phyloP scores from a whole-genome alignment of 2,329 filamentous ascomycete genomes.

The Diaporthe citrichinensis region DNA sequence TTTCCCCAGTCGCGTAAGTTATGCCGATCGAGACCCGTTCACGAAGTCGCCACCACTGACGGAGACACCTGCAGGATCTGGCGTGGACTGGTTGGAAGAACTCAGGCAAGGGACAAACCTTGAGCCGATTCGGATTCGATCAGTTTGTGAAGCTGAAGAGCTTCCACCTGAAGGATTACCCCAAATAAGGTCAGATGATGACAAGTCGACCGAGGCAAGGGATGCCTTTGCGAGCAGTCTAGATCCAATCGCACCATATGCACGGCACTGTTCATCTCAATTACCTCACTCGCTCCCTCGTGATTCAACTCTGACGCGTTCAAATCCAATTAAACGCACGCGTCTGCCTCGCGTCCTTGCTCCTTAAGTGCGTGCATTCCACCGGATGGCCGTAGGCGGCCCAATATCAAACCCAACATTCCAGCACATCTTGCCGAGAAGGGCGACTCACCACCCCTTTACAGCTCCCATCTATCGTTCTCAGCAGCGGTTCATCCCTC shows the following conservation, averaged over 20 bases:
- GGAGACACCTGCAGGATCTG: slow-evolving; percentile 73
- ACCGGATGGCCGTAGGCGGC: slow-evolving; percentile 1
- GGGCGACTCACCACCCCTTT: slow-evolving; percentile 32
- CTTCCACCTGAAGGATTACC: slow-evolving; percentile 90
- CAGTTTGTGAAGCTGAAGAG: slow-evolving; percentile 98
- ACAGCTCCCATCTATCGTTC: slow-evolving; percentile 27
- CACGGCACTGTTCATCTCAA: slow-evolving; percentile 28
- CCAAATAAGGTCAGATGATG: slow-evolving; percentile 61
- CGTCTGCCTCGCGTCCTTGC: slow-evolving; percentile 36
- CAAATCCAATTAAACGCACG: slow-evolving; percentile 38
- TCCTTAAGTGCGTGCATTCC: slow-evolving; percentile 36
- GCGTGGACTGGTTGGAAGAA: slow-evolving; percentile 99
- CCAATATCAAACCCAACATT: slow-evolving; percentile 33
- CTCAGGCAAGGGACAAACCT: slow-evolving; percentile 90
- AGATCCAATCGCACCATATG: slow-evolving; percentile 25
- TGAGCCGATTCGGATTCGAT: slow-evolving; percentile 93
- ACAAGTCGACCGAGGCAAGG: slow-evolving; percentile 38
- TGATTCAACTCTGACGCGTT: slow-evolving; percentile 31
- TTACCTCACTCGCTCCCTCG: slow-evolving; percentile 16
- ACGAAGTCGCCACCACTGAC: slow-evolving; percentile 44
- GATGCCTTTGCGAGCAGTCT: slow-evolving; percentile 34
- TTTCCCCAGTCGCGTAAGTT: slow-evolving; percentile 87
- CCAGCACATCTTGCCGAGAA: slow-evolving; percentile 23
- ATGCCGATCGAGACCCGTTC: slow-evolving; percentile 33
- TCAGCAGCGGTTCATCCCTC: slow-evolving; percentile 34